Conservation (phyloP, 768 basidiomycete genomes). For the Tephrocybe rancida region DNA sequence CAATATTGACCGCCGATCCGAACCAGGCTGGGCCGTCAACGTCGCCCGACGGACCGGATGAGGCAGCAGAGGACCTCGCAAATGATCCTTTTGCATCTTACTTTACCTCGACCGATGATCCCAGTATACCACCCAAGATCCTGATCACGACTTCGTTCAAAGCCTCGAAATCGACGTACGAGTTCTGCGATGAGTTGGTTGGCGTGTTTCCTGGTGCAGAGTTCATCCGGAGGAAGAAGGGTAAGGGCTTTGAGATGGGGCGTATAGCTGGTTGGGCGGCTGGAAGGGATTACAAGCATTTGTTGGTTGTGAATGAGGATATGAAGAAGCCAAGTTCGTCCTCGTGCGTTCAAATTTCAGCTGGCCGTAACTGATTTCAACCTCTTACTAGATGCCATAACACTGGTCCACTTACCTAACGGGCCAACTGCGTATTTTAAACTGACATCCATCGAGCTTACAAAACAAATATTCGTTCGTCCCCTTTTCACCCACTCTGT, state of each 20-base stretch:
- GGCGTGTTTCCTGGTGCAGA: constrained; percentile 92
- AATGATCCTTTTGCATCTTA: constrained; percentile 80
- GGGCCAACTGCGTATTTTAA: constrained; percentile 98
- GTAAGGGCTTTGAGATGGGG: constrained; percentile 89
- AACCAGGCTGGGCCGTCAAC: constrained; percentile 32
- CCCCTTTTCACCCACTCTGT: background rate
- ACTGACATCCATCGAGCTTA: constrained; percentile 83
- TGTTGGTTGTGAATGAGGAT: constrained; percentile 95
- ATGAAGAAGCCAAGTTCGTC: constrained; percentile 89
- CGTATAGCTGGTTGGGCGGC: constrained; percentile 93
- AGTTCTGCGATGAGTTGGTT: constrained; percentile 90
- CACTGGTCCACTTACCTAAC: constrained; percentile 84
- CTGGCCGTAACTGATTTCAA: background rate
- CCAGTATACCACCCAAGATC: constrained; percentile 79
- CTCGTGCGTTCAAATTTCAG: background rate
- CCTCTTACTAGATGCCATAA: constrained; percentile 77
- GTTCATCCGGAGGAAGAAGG: constrained; percentile 83
- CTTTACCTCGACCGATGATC: constrained; percentile 68
- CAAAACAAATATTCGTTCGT: constrained; percentile 83
- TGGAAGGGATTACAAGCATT: constrained; percentile 82
- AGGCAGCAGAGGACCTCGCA: constrained; percentile 67
- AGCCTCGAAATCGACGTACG: constrained; percentile 86
- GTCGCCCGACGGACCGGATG: constrained; percentile 47
- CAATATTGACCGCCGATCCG: constrained; percentile 60
- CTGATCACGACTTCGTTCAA: constrained; percentile 90